A percentile compares a stretch with the other conserved stretches of the same genome.
Evolutionary conservation across 106 monocot species (phyloP).

Genomic region (Agapanthus africanus): DNA sequence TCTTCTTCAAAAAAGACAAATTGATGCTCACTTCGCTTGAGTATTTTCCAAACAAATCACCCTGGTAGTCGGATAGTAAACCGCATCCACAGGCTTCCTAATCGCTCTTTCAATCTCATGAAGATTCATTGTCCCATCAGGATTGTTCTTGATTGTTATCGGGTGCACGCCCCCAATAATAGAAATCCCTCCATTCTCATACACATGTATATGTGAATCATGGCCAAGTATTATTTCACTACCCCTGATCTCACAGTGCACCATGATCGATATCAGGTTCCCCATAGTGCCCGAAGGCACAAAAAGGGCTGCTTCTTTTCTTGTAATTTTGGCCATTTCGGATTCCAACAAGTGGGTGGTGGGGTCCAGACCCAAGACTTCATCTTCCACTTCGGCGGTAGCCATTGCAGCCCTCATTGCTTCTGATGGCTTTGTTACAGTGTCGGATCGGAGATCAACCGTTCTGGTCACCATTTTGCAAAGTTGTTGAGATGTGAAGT

Average conservation of each 20-base stretch:
- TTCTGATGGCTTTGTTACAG: slow-evolving; percentile 66
- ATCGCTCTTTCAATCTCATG: slow-evolving; percentile 61
- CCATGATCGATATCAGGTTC: slow-evolving; percentile 86
- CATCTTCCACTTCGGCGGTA: slow-evolving; percentile 62
- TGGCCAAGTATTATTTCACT: slow-evolving; percentile 92
- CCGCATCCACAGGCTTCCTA: slow-evolving; percentile 39
- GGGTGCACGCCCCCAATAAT: slow-evolving; percentile 83
- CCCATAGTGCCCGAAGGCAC: slow-evolving; percentile 98
- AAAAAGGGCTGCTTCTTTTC: slow-evolving; percentile 83
- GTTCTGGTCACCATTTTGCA: slow-evolving; percentile 38
- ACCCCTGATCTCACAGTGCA: slow-evolving; percentile 89
- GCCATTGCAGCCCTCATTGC: slow-evolving; percentile 69
- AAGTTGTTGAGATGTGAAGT: too few relatives aligned
- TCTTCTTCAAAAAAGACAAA: not conserved
- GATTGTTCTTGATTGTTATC: slow-evolving; percentile 71
- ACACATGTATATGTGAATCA: slow-evolving; percentile 86
- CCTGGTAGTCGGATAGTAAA: slow-evolving; percentile 83
- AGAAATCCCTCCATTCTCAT: slow-evolving; percentile 94
- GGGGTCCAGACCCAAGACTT: slow-evolving; percentile 58
- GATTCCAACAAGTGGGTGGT: slow-evolving; percentile 39
- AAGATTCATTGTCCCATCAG: slow-evolving; percentile 85
- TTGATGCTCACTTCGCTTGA: slow-evolving; percentile 73
- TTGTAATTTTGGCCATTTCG: slow-evolving; percentile 50
- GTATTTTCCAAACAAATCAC: slow-evolving; percentile 98
- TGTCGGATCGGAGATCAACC: slow-evolving; percentile 72